Conservation (phyloP, 345 rosid genomes). For the Hibiscus mutabilis region DNA sequence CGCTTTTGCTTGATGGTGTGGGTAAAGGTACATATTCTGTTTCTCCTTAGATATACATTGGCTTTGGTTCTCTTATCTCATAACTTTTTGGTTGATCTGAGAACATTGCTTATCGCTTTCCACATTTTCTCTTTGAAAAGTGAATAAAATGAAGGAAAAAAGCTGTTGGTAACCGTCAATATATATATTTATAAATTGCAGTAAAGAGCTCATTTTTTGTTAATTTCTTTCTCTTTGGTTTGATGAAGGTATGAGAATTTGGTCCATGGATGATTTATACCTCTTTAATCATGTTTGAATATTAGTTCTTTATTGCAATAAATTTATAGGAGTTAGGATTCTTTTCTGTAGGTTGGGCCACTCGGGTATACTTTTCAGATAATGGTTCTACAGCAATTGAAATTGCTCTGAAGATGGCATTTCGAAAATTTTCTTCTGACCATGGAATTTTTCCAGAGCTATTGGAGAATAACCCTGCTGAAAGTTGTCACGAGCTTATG, state of each 20-base stretch:
- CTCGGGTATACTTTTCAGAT: constrained; percentile 80
- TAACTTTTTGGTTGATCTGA: neutral
- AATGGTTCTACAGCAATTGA: constrained; percentile 95
- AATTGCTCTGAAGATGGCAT: constrained; percentile 96
- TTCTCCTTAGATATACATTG: neutral
- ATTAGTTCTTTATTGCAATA: neutral
- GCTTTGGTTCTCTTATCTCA: neutral
- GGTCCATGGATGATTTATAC: neutral
- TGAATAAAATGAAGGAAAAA: neutral
- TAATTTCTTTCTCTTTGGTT: neutral
- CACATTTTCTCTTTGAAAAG: neutral
- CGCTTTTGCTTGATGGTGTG: constrained; percentile 82
- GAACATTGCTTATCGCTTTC: neutral
- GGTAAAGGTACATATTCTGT: constrained; percentile 58
- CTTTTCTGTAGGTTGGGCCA: constrained; percentile 72
- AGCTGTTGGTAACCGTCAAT: neutral
- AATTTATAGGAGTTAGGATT: neutral
- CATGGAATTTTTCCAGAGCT: constrained; percentile 32
- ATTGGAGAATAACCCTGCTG: constrained; percentile 22
- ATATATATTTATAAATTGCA: no score
- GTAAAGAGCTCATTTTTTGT: neutral
- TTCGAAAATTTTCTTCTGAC: constrained; percentile 68
- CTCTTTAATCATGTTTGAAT: neutral
- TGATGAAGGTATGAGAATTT: constrained; percentile 1
- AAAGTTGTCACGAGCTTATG: constrained; percentile 43